Evolutionary conservation across 306 rosid genomes (phyloP).

Genomic region (Dryas alaskensis): DNA sequence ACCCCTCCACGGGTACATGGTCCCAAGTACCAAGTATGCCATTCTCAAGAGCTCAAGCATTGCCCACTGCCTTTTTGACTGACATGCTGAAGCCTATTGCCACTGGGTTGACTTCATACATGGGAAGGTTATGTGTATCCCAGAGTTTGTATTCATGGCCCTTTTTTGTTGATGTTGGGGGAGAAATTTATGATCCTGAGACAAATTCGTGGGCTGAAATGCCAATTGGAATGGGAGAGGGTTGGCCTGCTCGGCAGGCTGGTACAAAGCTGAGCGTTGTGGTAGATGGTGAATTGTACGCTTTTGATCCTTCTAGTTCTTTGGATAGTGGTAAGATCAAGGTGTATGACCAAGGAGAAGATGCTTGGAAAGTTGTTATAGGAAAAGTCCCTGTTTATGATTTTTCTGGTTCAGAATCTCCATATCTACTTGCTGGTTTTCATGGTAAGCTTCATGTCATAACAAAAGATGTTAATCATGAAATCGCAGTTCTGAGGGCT

Average conservation of each 20-base stretch:
- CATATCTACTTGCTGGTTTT: constrained; percentile 85
- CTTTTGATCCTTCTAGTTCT: constrained; percentile 81
- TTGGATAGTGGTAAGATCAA: constrained; percentile 77
- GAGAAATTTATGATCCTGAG: constrained; percentile 89
- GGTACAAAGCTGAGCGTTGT: constrained; percentile 83
- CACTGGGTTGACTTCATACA: constrained; percentile 81
- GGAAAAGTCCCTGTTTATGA: constrained; percentile 82
- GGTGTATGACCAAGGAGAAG: constrained; percentile 80
- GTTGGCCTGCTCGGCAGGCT: constrained; percentile 94
- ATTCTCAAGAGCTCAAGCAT: constrained; percentile 72
- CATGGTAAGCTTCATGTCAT: constrained; percentile 87
- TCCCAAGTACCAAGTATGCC: constrained; percentile 86
- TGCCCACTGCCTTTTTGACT: constrained; percentile 75
- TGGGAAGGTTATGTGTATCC: constrained; percentile 84
- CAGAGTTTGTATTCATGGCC: constrained; percentile 94
- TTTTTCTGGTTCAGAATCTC: constrained; percentile 80
- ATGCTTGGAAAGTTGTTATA: constrained; percentile 78
- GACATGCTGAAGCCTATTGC: constrained; percentile 92
- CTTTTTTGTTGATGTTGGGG: constrained; percentile 93
- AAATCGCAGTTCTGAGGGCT: constrained; percentile 60
- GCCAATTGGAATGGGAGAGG: constrained; percentile 96
- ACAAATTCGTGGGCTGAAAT: constrained; percentile 80
- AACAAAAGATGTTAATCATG: constrained; percentile 70
- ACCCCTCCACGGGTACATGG: constrained; percentile 68
- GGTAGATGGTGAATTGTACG: constrained; percentile 82